Conservation (phyloP, 2,329 filamentous ascomycete species). For the Talaromyces sp. region DNA sequence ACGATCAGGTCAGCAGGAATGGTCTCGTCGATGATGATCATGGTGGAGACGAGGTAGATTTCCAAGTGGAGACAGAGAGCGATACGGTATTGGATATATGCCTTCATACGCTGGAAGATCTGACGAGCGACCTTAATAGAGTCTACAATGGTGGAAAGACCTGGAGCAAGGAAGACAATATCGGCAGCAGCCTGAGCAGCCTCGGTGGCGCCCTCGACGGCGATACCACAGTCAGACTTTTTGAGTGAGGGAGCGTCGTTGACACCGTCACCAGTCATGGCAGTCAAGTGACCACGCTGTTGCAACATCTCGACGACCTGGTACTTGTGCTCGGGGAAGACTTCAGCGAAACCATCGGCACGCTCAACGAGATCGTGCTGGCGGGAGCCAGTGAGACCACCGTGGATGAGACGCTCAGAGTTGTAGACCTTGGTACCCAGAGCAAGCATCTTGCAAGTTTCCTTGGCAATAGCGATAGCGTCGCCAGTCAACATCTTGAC, state of each 20-base stretch:
- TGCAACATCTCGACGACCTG: conserved; percentile 70
- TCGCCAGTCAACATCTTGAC: conserved; percentile 78
- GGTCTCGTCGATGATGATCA: conserved; percentile 74
- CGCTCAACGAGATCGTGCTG: conserved; percentile 71
- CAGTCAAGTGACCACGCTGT: conserved; percentile 65
- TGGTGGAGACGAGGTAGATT: conserved; percentile 69
- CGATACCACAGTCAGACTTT: conserved; percentile 68
- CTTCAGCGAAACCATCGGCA: conserved; percentile 67
- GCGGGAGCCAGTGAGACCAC: conserved; percentile 65
- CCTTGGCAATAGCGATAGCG: conserved; percentile 71
- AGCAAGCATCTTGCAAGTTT: conserved; percentile 74
- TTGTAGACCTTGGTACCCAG: conserved; percentile 75
- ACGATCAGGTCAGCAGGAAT: conserved; percentile 68
- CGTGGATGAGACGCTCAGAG: conserved; percentile 69
- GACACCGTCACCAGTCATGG: conserved; percentile 70
- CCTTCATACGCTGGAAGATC: conserved; percentile 72
- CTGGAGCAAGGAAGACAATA: conserved; percentile 68
- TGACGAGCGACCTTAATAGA: conserved; percentile 68
- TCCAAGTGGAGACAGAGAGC: conserved; percentile 68
- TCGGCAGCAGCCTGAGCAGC: conserved; percentile 67
- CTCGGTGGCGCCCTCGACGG: conserved; percentile 66
- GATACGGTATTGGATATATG: conserved; percentile 70
- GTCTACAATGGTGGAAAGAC: conserved; percentile 65
- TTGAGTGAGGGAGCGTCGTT: conserved; percentile 69
- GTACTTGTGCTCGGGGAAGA: conserved; percentile 70